A percentile compares a stretch with the other conserved stretches of the same genome.
phyloP scores from a whole-genome alignment of 352 stramenopile species.

The Phytophthora pistaciae region DNA sequence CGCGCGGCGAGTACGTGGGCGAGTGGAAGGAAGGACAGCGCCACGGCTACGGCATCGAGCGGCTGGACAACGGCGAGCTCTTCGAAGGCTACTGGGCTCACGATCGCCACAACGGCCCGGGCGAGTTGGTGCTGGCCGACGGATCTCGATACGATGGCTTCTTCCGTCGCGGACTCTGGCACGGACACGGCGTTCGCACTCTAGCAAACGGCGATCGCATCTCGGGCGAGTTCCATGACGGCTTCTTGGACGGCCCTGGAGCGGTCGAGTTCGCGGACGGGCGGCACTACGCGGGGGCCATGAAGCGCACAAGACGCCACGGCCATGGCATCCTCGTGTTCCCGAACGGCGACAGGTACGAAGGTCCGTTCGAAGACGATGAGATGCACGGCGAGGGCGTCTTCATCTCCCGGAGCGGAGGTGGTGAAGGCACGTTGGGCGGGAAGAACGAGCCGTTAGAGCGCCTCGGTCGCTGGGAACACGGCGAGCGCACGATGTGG shows the following conservation, averaged over 20 bases:
- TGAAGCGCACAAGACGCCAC: constrained; percentile 67
- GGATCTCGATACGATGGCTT: constrained; percentile 68
- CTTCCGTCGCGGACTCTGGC: constrained; percentile 79
- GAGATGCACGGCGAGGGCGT: constrained; percentile 88
- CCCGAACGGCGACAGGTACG: constrained; percentile 90
- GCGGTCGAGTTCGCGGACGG: constrained; percentile 78
- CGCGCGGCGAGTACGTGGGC: constrained; percentile 81
- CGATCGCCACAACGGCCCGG: constrained; percentile 74
- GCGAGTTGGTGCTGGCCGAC: constrained; percentile 76
- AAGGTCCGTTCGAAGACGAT: constrained; percentile 89
- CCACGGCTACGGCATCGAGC: constrained; percentile 84
- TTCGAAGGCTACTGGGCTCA: constrained; percentile 84
- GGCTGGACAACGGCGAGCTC: constrained; percentile 75
- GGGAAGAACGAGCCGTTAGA: constrained; percentile 62
- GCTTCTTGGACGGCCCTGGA: constrained; percentile 63
- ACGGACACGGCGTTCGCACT: constrained; percentile 72
- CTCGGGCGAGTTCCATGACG: constrained; percentile 60
- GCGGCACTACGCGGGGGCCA: constrained; percentile 73
- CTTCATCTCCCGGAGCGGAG: constrained; percentile 47
- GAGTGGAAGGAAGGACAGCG: constrained; percentile 86
- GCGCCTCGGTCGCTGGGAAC: constrained; percentile 67
- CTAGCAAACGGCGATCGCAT: constrained; percentile 71
- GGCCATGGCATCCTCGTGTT: constrained; percentile 87
- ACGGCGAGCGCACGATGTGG: constrained; percentile 72
- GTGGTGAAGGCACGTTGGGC: constrained; percentile 19